Base-by-base conservation (phyloP, 2,329 filamentous ascomycete species). In the Byssoonygena ceratinophila region DNA sequence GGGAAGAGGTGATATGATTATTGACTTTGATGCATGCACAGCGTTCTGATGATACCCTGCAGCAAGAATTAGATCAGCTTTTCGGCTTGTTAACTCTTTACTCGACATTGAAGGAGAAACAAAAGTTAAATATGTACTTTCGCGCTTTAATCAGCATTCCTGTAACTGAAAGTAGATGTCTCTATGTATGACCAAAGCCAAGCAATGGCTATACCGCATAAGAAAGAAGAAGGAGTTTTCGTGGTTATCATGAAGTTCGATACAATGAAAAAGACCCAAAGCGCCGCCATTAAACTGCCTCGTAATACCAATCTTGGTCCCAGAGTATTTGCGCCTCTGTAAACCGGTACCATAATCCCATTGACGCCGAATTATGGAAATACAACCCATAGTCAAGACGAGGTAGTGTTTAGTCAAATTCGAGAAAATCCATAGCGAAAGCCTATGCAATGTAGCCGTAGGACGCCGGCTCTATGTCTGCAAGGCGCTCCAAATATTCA, bases 401-500 rank as follows among this genome's bases (percentile, higher is more conserved):
- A 8, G 9, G 20, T 31, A 22, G 22, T 1, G 32, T 34, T 34
- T 29, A 29, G 27, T 4, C 5, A 34, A 29, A 23, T 32, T 43
- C 4, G 7, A 22, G 27, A 5, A 44, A 27, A 18, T 27, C 14
- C 25, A 29, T n/a, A 18, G 23, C 27, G 16, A 44, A 37, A 14
- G 37, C 22, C 36, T 59, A 71, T 48, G 72, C 72, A 54, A 74
- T 59, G 55, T 74, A 74, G 39, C 66, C 64, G 54, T 74, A 74
- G 0, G 69, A 71, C 4, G 72, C 68, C 1, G 71, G 69, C 18
- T 74, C 68, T 18, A 59, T 58, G 41, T 71, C 69, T 4, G 62
- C 58, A 5, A 71, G 57, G 41, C 69, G 68, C 52, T 77, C 75
- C 32, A 77, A 60, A 59, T 77, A 77, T 56, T 77, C 75, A 44